Evolutionary conservation across 371 early-diverging fungal species (phyloP), one percentile per base, ranked within the genome.

Genomic region (Conidiobolus incongruus): DNA sequence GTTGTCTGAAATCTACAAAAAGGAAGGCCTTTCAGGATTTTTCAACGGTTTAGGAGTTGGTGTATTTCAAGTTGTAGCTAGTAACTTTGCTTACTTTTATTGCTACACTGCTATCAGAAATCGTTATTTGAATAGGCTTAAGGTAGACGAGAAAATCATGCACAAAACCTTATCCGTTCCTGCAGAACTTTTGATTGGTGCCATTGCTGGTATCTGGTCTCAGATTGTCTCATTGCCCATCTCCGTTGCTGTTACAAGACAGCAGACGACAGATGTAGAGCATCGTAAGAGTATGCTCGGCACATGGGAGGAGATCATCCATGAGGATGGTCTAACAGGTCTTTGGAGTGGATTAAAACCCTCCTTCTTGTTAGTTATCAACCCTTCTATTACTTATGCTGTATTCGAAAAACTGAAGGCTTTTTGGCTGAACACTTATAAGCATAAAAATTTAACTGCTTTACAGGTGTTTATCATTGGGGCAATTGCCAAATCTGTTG

Each of bases 301-400:
- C 1, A 82, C 89, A 1, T 67, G 75, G 35, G 35, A 54, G 50
- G 69, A 70, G 10, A 84, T 94, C 47, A 47, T 90, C 19, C 45
- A 51, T 4, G 77, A 80, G 23, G 93, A 96, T 48, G 95, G 96
- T 10, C 44, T 72, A 19, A 57, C 58, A 7, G 96, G 88, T 3
- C 64, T 88, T 29, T 87, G 87, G 87, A 74, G 68, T 44, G 92
- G 92, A 13, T 66, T 89, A 45, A 71, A 74, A 45, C 90, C 96
- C 17, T 81, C 89, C 10, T 60, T 96, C 50, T 65, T 96, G 2
- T 67, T 96, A 40, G 83, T 83, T 50, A 61, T 82, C 32, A 94
- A 94, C 54, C 96, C 96, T 20, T 90, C 96, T 21, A 94, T 96
- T 53, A 96, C 96, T 3, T 96, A 88, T 51, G 93, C 90, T 35